These are phyloP conservation scores for Yamadazyma philogaea DNA, from an alignment of 805 yeast species.

Conservation along the genomic window DNA sequence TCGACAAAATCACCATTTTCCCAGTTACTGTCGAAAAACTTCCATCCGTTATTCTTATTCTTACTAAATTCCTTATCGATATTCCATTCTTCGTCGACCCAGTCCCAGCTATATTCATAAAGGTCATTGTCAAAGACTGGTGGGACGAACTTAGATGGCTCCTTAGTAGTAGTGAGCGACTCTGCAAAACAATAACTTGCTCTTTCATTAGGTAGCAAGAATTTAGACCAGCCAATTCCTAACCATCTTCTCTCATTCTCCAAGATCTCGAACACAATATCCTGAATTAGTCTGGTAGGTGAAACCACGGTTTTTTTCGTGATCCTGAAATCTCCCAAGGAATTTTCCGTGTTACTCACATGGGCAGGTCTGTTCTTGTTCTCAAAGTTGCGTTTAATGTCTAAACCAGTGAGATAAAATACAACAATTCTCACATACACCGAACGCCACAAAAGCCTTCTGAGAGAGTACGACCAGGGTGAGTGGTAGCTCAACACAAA, in stretches of 20 bases:
- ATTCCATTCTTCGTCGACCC: conserved; percentile 55
- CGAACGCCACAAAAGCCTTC: conserved; percentile 52
- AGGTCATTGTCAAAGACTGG: conserved; percentile 41
- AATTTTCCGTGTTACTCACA: conserved; percentile 15
- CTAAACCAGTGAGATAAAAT: conserved; percentile 42
- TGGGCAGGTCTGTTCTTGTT: conserved; percentile 19
- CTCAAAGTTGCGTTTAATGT: conserved; percentile 14
- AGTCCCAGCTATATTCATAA: conserved; percentile 48
- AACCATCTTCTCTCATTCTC: conserved; percentile 64
- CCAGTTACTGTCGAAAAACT: conserved; percentile 54
- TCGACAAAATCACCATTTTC: conserved; percentile 36
- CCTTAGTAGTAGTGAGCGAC: conserved; percentile 24
- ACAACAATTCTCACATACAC: conserved; percentile 37
- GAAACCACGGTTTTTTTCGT: conserved; percentile 36
- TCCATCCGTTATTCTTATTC: conserved; percentile 49
- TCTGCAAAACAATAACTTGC: conserved; percentile 45
- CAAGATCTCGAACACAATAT: conserved; percentile 47
- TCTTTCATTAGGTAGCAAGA: conserved; percentile 51
- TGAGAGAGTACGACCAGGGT: conserved; percentile 44
- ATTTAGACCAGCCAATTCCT: conserved; percentile 57
- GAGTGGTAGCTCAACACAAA: conserved; percentile 44
- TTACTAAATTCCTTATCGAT: conserved; percentile 41
- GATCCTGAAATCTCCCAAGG: conserved; percentile 35
- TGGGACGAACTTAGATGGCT: conserved; percentile 39
- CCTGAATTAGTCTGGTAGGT: conserved; percentile 44